Percentiles rank a stretch among this genome's conserved stretches.
Evolutionary conservation across 176 grass and related monocot genomes (phyloP).

Genomic region (Carex parvula): DNA sequence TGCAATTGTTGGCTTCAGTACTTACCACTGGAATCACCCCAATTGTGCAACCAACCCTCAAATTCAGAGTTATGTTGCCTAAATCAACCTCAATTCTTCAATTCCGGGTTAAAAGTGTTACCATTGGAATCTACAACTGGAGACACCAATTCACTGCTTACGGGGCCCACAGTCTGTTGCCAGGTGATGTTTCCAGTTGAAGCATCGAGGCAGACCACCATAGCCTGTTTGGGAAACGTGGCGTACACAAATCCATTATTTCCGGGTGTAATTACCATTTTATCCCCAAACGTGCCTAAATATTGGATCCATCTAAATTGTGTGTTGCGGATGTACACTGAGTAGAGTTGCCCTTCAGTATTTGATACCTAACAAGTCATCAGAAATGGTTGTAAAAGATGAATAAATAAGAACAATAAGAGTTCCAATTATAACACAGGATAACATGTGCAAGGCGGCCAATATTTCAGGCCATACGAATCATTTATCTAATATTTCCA

Average conservation of each 20-base stretch:
- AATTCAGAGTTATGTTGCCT: not conserved
- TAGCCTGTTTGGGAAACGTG: constrained; percentile 45
- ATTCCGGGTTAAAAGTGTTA: constrained; percentile 6
- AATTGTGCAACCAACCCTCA: not conserved
- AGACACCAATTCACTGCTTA: constrained; percentile 39
- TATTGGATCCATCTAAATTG: constrained; percentile 71
- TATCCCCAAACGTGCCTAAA: constrained; percentile 49
- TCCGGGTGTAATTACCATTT: constrained; percentile 51
- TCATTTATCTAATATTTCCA: not conserved
- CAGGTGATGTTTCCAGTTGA: constrained; percentile 71
- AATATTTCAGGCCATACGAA: not conserved
- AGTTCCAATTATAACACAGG: not conserved
- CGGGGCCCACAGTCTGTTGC: constrained; percentile 54
- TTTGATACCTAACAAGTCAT: constrained; percentile 51
- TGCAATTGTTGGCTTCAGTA: not conserved
- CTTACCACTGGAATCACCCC: not conserved
- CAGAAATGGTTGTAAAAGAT: not conserved
- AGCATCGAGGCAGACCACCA: constrained; percentile 61
- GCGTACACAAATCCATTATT: constrained; percentile 51
- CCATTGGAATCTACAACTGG: constrained; percentile 69
- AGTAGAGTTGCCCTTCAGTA: constrained; percentile 77
- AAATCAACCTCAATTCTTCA: not conserved
- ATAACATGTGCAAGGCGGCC: not conserved
- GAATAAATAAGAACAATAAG: not conserved
- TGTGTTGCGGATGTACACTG: constrained; percentile 49